Evolutionary conservation across 345 rosid genomes (phyloP).

Genomic region (Arabidopsis arenosa): DNA sequence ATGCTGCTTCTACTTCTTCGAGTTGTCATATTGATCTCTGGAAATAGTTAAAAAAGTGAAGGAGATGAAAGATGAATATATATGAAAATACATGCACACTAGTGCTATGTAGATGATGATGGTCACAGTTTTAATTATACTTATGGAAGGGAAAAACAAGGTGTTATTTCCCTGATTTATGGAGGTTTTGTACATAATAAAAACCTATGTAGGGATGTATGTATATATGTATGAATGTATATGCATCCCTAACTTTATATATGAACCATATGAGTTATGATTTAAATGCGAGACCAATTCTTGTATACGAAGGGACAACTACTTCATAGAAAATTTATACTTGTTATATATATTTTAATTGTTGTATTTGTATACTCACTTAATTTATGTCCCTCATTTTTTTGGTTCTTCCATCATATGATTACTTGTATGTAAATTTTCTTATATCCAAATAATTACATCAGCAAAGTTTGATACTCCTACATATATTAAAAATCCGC

Average conservation of each 20-base stretch:
- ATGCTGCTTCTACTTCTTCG: slow-evolving; percentile 58
- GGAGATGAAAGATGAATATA: slow-evolving; percentile 36
- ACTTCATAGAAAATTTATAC: neutral
- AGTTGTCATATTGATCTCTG: slow-evolving; percentile 78
- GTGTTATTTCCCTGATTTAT: slow-evolving; percentile 37
- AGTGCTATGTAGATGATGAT: slow-evolving; percentile 37
- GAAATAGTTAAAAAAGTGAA: slow-evolving; percentile 50
- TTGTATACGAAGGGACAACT: neutral
- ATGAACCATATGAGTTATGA: slow-evolving; percentile 1
- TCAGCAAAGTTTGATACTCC: neutral
- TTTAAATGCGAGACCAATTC: slow-evolving; percentile 22
- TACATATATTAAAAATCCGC: neutral
- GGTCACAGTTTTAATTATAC: slow-evolving; percentile 39
- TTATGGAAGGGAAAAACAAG: slow-evolving; percentile 32
- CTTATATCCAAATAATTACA: neutral
- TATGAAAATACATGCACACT: slow-evolving; percentile 12
- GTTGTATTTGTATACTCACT: neutral
- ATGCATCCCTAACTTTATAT: slow-evolving; percentile 15
- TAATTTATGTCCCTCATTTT: neutral
- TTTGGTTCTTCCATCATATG: neutral
- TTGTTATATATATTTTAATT: neutral
- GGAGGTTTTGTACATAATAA: slow-evolving; percentile 70
- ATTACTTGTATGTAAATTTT: neutral
- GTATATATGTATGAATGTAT: slow-evolving; percentile 15
- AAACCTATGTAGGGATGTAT: slow-evolving; percentile 43